Percentiles rank a stretch among this genome's conserved stretches.
Evolutionary conservation across 441 rosid genomes (phyloP).

Genomic region (Cnidoscolus chayamansa): DNA sequence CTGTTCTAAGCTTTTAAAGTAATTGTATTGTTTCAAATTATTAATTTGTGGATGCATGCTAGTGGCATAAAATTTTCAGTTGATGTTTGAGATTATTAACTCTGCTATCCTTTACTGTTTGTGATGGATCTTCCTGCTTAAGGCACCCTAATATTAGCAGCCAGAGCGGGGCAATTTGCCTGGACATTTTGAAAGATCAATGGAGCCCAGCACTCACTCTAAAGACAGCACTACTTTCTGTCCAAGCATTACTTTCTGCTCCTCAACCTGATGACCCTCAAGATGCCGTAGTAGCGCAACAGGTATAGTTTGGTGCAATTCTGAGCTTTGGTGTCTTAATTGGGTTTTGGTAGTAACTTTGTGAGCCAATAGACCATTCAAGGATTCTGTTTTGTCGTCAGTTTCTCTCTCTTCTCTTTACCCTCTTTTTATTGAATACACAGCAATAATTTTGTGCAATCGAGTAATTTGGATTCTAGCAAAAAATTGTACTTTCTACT

Average conservation of each 20-base stretch:
- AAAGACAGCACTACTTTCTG: constrained; percentile 92
- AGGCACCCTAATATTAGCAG: constrained; percentile 99
- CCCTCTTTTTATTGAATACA: background rate
- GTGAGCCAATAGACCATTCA: background rate
- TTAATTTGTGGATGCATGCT: background rate
- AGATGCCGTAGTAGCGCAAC: constrained; percentile 98
- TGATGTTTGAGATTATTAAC: constrained; percentile 13
- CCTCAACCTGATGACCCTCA: constrained; percentile 97
- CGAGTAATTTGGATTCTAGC: background rate
- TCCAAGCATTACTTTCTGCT: constrained; percentile 89
- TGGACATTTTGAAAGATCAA: constrained; percentile 93
- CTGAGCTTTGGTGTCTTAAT: constrained; percentile 1
- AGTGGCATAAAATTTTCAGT: background rate
- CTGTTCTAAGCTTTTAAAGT: background rate
- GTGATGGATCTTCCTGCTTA: constrained; percentile 14
- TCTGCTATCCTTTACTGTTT: constrained; percentile 5
- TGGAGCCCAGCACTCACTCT: constrained; percentile 99
- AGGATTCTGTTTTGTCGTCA: background rate
- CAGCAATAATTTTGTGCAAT: background rate
- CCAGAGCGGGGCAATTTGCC: constrained; percentile 96
- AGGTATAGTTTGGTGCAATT: constrained; percentile 42
- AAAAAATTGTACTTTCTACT: too few species aligned
- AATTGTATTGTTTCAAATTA: background rate
- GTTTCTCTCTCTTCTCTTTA: too few species aligned
- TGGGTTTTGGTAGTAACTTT: background rate